phyloP scores from a whole-genome alignment of 1,284 basidiomycete genomes.

The Cutaneotrichosporon sp. region DNA sequence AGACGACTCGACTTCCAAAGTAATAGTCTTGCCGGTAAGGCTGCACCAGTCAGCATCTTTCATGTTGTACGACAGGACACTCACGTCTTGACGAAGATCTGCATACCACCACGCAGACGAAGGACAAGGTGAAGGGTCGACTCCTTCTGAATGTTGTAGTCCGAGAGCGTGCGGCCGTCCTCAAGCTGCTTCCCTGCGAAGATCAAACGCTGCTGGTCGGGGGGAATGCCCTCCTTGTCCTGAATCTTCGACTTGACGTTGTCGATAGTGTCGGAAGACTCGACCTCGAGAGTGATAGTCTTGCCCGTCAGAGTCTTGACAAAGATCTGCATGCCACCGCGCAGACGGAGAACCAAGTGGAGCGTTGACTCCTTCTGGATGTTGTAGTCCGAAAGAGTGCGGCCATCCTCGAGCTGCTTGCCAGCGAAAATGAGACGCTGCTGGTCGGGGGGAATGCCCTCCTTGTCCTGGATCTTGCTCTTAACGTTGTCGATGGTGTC shows the following conservation, averaged over 20 bases:
- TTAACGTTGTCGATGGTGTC: conserved; percentile 99
- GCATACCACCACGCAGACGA: conserved; percentile 73
- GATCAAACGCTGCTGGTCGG: conserved; percentile 93
- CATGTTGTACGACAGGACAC: neutral
- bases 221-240: conserved; percentile 81
- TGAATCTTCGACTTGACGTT: conserved; percentile 96
- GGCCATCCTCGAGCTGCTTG: conserved; percentile 94
- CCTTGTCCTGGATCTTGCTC: conserved; percentile 93
- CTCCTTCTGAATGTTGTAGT: conserved; percentile 94
- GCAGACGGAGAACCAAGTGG: conserved; percentile 83
- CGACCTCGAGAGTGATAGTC: conserved; percentile 96
- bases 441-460: conserved; percentile 78
- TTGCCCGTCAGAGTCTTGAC: conserved; percentile 93
- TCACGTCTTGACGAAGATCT: conserved; percentile 61
- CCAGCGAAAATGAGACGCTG: conserved; percentile 97
- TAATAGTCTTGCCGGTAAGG: conserved; percentile 56
- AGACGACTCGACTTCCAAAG: conserved; percentile 55
- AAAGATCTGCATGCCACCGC: conserved; percentile 76
- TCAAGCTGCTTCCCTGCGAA: conserved; percentile 98
- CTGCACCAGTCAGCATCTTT: neutral
- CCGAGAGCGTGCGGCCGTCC: conserved; percentile 80
- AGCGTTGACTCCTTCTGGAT: conserved; percentile 96
- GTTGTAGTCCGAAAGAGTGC: conserved; percentile 82
- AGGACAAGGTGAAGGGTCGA: conserved; percentile 94
- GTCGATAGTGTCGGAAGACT: conserved; percentile 88